Conservation (phyloP, 768 basidiomycete species). For the Collybia sordida region DNA sequence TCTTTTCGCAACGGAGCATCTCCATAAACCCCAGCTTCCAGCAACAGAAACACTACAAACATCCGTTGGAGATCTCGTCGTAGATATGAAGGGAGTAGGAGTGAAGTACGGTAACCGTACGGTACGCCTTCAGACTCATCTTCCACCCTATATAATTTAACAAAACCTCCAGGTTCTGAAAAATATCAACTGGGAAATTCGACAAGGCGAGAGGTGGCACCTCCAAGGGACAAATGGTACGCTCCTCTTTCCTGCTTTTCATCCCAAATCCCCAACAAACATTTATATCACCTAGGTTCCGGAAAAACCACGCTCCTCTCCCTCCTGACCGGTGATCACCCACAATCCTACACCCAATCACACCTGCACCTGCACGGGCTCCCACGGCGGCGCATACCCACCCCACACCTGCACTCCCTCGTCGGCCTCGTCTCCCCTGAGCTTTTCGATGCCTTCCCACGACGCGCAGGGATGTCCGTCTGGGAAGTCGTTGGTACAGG, state of each 20-base stretch:
- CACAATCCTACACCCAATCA: slow-evolving; percentile 83
- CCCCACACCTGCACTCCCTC: slow-evolving; percentile 58
- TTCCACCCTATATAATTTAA: background rate
- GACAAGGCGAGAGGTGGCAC: slow-evolving; percentile 85
- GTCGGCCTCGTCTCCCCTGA: slow-evolving; percentile 89
- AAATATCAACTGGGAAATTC: slow-evolving; percentile 80
- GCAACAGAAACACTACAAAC: background rate
- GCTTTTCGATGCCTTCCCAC: slow-evolving; percentile 87
- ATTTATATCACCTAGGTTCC: slow-evolving; percentile 55
- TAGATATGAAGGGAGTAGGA: slow-evolving; percentile 63
- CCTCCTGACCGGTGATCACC: slow-evolving; percentile 91
- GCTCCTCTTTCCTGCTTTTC: slow-evolving; percentile 4
- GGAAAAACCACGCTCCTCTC: slow-evolving; percentile 95
- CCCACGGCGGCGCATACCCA: slow-evolving; percentile 63
- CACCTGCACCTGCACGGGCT: slow-evolving; percentile 44
- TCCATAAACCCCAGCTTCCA: background rate
- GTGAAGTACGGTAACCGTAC: slow-evolving; percentile 70
- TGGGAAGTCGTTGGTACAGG: slow-evolving; percentile 86
- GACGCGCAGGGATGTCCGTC: slow-evolving; percentile 63
- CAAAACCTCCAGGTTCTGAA: slow-evolving; percentile 58
- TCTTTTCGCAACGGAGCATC: slow-evolving; percentile 14
- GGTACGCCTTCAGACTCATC: slow-evolving; percentile 31
- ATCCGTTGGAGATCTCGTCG: slow-evolving; percentile 32
- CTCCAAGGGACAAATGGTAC: slow-evolving; percentile 86
- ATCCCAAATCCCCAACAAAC: background rate